Conservation (phyloP, 2,329 filamentous ascomycete species). For the Emydomyces testavorans region DNA sequence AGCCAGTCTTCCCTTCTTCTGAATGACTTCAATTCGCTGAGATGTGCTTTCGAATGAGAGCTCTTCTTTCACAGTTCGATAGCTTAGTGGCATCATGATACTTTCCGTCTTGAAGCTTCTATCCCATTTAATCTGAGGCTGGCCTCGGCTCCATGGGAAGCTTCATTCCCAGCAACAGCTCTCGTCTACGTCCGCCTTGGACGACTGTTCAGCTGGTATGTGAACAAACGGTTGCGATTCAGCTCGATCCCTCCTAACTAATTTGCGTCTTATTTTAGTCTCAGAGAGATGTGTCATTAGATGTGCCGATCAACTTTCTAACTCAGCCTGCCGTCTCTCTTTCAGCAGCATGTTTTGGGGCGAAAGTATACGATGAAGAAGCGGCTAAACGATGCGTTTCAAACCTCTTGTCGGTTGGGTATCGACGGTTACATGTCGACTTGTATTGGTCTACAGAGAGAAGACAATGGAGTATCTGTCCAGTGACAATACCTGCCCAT, state of each 20-base stretch:
- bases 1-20: background rate
- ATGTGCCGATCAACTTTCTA: conserved; percentile 52
- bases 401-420: conserved; percentile 51
- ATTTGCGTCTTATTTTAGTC: conserved; percentile 36
- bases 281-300: conserved; percentile 49
- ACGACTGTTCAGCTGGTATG: conserved; percentile 31
- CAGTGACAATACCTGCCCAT: conserved; percentile 40
- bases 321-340: conserved; percentile 47
- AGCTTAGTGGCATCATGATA: background rate
- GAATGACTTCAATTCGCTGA: background rate
- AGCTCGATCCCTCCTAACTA: conserved; percentile 12
- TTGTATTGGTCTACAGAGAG: conserved; percentile 51
- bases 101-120: background rate
- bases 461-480: conserved; percentile 49
- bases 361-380: conserved; percentile 43
- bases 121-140: background rate
- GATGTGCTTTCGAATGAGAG: background rate
- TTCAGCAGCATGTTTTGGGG: conserved; percentile 47
- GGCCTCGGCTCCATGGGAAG: conserved; percentile 29
- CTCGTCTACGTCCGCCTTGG: conserved; percentile 30
- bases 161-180: conserved; percentile 30
- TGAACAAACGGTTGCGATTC: conserved; percentile 3
- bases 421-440: conserved; percentile 48
- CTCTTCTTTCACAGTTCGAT: background rate
- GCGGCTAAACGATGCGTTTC: conserved; percentile 47